A percentile compares a stretch with the other conserved stretches of the same genome.
These are phyloP conservation scores for Erythrophleum fordii DNA, from an alignment of 306 rosid species.

Conservation along the genomic window DNA sequence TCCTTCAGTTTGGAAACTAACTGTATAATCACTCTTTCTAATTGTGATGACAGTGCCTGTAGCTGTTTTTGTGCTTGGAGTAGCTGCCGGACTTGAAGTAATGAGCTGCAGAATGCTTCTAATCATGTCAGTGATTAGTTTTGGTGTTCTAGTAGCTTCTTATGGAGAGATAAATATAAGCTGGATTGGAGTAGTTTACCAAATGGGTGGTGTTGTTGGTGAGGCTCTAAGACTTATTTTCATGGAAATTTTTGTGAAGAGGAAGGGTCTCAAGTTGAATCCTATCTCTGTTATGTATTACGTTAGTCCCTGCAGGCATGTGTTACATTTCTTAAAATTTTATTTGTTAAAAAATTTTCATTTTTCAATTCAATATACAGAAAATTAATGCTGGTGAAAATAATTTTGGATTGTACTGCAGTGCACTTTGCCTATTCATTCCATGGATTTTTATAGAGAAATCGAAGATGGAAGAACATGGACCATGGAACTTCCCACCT, in stretches of 20 bases:
- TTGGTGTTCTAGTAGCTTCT: slow-evolving; percentile 96
- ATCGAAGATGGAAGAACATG: slow-evolving; percentile 82
- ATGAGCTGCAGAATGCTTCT: slow-evolving; percentile 95
- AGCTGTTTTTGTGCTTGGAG: slow-evolving; percentile 96
- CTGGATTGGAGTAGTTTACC: slow-evolving; percentile 98
- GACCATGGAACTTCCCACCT: slow-evolving; percentile 89
- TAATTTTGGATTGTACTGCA: slow-evolving; percentile 50
- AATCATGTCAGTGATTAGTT: slow-evolving; percentile 96
- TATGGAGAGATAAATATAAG: slow-evolving; percentile 91
- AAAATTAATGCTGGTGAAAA: slow-evolving; percentile 21
- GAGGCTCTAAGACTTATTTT: slow-evolving; percentile 98
- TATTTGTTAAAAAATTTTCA: not conserved
- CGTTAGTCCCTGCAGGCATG: slow-evolving; percentile 98
- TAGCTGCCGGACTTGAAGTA: slow-evolving; percentile 88
- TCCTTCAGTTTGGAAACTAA: slow-evolving; percentile 34
- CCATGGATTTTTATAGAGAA: slow-evolving; percentile 98
- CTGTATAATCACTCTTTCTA: slow-evolving; percentile 20
- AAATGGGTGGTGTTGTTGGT: slow-evolving; percentile 98
- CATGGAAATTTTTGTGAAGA: slow-evolving; percentile 97
- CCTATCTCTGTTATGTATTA: slow-evolving; percentile 96
- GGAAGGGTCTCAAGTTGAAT: slow-evolving; percentile 92
- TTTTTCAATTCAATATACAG: slow-evolving; percentile 16
- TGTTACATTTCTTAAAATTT: slow-evolving; percentile 25
- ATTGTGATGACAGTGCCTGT: slow-evolving; percentile 88
- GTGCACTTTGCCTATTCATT: slow-evolving; percentile 89